phyloP scores from a whole-genome alignment of 495 filamentous ascomycete species.

The Daldinia grandis region DNA sequence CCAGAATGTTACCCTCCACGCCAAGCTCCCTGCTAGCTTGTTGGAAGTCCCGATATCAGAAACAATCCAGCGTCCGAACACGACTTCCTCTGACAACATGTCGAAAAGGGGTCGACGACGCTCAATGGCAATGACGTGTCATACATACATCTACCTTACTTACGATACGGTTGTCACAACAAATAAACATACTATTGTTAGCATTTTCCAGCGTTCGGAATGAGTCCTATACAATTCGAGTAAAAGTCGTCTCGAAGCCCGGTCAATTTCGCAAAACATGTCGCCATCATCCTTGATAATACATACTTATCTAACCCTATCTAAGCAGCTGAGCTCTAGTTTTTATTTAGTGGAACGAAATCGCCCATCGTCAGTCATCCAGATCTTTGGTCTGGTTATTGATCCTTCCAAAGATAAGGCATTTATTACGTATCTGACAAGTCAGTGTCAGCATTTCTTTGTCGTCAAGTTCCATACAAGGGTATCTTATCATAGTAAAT shows the following conservation, averaged over 20 bases:
- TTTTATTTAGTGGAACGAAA: conserved; percentile 20
- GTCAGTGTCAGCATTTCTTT: conserved; percentile 10
- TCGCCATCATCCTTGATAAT: conserved; percentile 38
- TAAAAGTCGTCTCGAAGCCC: conserved; percentile 4
- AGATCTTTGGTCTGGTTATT: conserved; percentile 23
- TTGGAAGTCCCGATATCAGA: conserved; percentile 44
- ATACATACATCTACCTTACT: conserved; percentile 4
- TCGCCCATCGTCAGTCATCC: conserved; percentile 4
- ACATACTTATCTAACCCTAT: conserved; percentile 15
- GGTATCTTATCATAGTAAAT: neutral
- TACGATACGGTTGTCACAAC: conserved; percentile 11
- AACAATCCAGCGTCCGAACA: conserved; percentile 38
- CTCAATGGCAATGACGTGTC: conserved; percentile 29
- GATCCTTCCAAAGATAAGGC: conserved; percentile 15
- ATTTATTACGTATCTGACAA: neutral
- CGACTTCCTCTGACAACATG: conserved; percentile 34
- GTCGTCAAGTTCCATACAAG: conserved; percentile 1
- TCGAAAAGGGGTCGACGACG: conserved; percentile 24
- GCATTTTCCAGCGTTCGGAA: conserved; percentile 1
- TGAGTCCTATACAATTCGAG: neutral
- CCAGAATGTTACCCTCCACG: conserved; percentile 38
- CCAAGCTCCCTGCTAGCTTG: conserved; percentile 28
- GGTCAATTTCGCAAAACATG: conserved; percentile 21
- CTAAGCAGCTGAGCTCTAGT: conserved; percentile 21
- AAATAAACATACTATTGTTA: conserved; percentile 9